A percentile compares a stretch with the other conserved stretches of the same genome.
Evolutionary conservation across 331 rosid species (phyloP).

Genomic region (Spiraea crenata): DNA sequence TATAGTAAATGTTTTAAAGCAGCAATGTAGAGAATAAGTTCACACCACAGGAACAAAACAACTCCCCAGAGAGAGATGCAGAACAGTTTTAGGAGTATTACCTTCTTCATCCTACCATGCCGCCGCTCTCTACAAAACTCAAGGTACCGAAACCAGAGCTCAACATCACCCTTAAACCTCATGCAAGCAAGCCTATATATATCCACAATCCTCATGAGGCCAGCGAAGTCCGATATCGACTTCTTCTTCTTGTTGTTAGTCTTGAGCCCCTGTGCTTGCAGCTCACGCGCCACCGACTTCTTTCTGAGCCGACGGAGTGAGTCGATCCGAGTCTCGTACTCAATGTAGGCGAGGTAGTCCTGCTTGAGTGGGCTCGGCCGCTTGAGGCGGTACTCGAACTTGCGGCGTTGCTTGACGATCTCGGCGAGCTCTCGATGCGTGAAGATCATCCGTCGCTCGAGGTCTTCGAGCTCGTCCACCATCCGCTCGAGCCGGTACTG

Average conservation of each 20-base stretch:
- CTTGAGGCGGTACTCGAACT: conserved; percentile 77
- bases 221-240: conserved; percentile 63
- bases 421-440: conserved; percentile 65
- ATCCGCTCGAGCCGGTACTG: conserved; percentile 84
- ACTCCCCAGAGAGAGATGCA: not conserved
- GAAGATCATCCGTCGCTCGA: conserved; percentile 67
- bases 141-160: conserved; percentile 80
- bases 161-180: conserved; percentile 77
- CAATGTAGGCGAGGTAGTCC: conserved; percentile 70
- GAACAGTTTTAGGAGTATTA: conserved; percentile 13
- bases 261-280: conserved; percentile 38
- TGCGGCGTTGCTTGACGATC: conserved; percentile 78
- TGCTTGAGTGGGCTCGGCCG: conserved; percentile 78
- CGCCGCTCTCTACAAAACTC: conserved; percentile 64
- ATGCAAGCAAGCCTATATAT: conserved; percentile 66
- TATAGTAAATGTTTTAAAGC: not conserved
- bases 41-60: not conserved
- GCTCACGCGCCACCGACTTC: conserved; percentile 50
- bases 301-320: conserved; percentile 66
- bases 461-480: conserved; percentile 77
- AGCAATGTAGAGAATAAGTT: not conserved
- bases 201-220: conserved; percentile 50
- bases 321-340: conserved; percentile 79
- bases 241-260: conserved; percentile 47
- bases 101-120: conserved; percentile 90